Percentiles rank a stretch among this genome's conserved stretches.
phyloP scores from a whole-genome alignment of 2,329 filamentous ascomycete genomes.

The Claviceps sorghi region DNA sequence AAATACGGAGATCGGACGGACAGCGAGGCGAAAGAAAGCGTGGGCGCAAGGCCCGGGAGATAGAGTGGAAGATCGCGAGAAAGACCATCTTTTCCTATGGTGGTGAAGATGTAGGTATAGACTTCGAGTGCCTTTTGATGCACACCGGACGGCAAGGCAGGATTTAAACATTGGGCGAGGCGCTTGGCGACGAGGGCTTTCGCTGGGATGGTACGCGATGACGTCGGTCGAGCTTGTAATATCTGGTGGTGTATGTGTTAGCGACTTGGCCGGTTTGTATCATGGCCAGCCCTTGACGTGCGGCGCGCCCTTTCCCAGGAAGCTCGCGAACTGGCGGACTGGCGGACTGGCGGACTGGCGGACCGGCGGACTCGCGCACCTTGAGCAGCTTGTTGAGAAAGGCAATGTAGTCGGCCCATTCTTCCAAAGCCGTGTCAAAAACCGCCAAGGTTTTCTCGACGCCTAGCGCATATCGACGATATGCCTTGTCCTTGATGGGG shows the following conservation, averaged over 20 bases:
- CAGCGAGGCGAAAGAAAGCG: constrained; percentile 86
- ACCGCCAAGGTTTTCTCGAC: constrained; percentile 77
- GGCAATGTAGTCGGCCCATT: constrained; percentile 99
- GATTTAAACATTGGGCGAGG: constrained; percentile 88
- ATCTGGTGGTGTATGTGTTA: constrained; percentile 37
- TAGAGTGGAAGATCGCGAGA: constrained; percentile 75
- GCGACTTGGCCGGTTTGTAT: not conserved
- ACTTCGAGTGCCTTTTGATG: constrained; percentile 96
- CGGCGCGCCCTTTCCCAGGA: not conserved
- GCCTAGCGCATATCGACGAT: constrained; percentile 76
- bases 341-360: constrained; percentile 9
- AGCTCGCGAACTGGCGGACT: constrained; percentile 27
- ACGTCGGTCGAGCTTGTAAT: constrained; percentile 69
- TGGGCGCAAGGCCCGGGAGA: constrained; percentile 75
- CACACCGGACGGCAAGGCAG: constrained; percentile 82
- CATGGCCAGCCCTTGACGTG: not conserved
- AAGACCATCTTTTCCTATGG: constrained; percentile 68
- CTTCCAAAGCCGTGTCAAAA: constrained; percentile 86
- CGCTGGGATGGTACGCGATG: constrained; percentile 59
- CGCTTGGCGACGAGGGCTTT: constrained; percentile 76
- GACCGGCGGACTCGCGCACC: constrained; percentile 35
- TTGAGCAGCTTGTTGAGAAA: constrained; percentile 85
- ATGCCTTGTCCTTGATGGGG: constrained; percentile 48
- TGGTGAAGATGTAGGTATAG: constrained; percentile 75
- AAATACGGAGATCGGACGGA: constrained; percentile 79